These are phyloP conservation scores for Botrytis tulipae DNA, from an alignment of 2,329 filamentous ascomycete species.

Conservation along the genomic window DNA sequence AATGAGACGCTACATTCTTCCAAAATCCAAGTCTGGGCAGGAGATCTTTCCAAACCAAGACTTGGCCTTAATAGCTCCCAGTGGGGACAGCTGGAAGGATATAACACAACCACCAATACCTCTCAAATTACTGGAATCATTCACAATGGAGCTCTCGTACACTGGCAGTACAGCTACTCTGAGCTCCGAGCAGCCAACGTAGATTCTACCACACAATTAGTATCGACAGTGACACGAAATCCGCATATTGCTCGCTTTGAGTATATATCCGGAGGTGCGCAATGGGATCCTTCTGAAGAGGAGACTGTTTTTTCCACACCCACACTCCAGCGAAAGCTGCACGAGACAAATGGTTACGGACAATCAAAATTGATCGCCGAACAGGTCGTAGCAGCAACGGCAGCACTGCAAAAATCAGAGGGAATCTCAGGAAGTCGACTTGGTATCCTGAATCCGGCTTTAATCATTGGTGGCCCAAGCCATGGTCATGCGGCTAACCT, in stretches of 20 bases:
- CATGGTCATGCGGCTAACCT: neutral
- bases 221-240: neutral
- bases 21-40: neutral
- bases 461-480: neutral
- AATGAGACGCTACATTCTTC: neutral
- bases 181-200: neutral
- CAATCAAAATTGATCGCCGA: neutral
- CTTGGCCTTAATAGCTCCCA: neutral
- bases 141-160: neutral
- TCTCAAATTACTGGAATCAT: neutral
- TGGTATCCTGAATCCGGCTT: neutral
- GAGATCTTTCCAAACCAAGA: neutral
- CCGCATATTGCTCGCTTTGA: neutral
- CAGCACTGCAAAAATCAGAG: neutral
- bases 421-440: neutral
- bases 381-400: neutral
- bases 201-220: neutral
- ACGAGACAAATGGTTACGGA: neutral
- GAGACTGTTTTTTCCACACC: neutral
- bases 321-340: neutral
- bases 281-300: neutral
- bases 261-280: neutral
- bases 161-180: neutral
- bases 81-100: neutral
- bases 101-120: neutral